Conservation (phyloP, 129 eudicot genomes). For the Flaveria trinervia region DNA sequence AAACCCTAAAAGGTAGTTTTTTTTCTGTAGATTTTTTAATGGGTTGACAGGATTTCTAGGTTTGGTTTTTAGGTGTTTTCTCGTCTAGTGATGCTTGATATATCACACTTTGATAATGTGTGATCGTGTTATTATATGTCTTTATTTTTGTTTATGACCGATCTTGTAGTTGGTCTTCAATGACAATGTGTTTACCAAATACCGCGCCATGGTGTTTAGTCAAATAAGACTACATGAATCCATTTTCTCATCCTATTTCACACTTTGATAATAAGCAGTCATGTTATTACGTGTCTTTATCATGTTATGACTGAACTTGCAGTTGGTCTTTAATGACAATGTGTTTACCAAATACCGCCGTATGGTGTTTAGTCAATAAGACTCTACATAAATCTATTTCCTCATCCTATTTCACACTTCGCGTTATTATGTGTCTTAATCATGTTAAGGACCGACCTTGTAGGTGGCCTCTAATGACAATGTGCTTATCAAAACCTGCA, state of each 20-base stretch:
- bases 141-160: background rate
- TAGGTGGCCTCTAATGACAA: background rate
- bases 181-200: background rate
- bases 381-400: background rate
- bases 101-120: background rate
- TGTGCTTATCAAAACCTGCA: background rate
- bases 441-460: background rate
- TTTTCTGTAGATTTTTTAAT: background rate
- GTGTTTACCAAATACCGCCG: background rate
- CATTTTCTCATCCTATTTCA: background rate
- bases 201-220: background rate
- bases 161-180: background rate
- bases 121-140: background rate
- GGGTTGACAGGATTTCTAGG: background rate
- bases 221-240: slow-evolving; percentile 7
- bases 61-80: background rate
- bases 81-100: background rate
- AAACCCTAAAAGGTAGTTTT: background rate
- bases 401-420: background rate
- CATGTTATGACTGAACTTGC: background rate
- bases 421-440: background rate
- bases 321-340: background rate
- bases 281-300: background rate
- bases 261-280: background rate
- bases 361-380: background rate